Conservation (phyloP, 805 yeast genomes). For the Metschnikowia cerradonensis region DNA sequence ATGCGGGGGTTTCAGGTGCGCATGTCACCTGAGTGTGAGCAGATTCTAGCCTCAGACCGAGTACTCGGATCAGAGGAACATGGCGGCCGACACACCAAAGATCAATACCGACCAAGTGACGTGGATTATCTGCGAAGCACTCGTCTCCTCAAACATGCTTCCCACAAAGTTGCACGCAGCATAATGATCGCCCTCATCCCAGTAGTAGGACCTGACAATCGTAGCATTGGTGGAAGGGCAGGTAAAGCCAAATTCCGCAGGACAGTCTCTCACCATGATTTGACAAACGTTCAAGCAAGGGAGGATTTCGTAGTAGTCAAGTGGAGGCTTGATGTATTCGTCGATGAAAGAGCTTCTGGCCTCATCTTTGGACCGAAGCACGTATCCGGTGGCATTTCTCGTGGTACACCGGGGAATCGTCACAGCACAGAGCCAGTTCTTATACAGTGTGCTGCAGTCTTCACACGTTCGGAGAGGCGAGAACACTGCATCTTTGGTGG, state of each 20-base stretch:
- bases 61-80: not conserved
- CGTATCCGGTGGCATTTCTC: slow-evolving; percentile 40
- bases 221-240: slow-evolving; percentile 56
- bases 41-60: not conserved
- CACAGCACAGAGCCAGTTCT: slow-evolving; percentile 86
- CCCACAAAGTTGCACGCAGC: slow-evolving; percentile 41
- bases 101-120: slow-evolving; percentile 8
- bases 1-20: not conserved
- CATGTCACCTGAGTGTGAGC: not conserved
- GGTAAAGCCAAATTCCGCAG: slow-evolving; percentile 64
- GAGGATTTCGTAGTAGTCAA: slow-evolving; percentile 68
- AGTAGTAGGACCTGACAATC: slow-evolving; percentile 40
- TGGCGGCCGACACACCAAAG: not conserved
- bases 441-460: slow-evolving; percentile 68
- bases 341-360: slow-evolving; percentile 64
- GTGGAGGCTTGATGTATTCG: slow-evolving; percentile 47
- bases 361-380: slow-evolving; percentile 40
- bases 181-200: slow-evolving; percentile 29
- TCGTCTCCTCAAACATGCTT: not conserved
- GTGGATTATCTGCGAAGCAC: slow-evolving; percentile 5
- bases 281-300: slow-evolving; percentile 86
- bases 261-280: slow-evolving; percentile 78
- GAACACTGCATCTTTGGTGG: slow-evolving; percentile 58
- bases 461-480: slow-evolving; percentile 73
- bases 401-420: slow-evolving; percentile 84